Conservation (phyloP, 2,329 filamentous ascomycete species). For the Trichoderma endophyticum region DNA sequence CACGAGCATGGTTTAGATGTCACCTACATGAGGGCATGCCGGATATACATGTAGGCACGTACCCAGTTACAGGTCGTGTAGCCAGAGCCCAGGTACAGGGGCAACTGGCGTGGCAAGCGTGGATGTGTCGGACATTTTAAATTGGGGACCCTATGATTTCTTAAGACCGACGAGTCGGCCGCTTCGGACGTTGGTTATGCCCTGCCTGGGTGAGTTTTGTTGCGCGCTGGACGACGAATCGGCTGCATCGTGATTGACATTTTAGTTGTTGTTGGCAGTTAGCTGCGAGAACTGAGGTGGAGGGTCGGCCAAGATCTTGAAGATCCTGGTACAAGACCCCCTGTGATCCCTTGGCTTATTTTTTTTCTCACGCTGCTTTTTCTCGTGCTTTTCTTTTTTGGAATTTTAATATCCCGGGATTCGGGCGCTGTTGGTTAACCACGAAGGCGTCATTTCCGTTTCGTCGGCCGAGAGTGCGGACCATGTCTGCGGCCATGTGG, state of each 20-base stretch:
- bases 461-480: background rate
- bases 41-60: background rate
- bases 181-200: background rate
- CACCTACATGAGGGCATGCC: background rate
- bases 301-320: slow-evolving; percentile 9
- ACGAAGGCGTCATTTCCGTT: background rate
- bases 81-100: background rate
- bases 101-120: background rate
- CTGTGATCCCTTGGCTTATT: background rate
- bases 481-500: background rate
- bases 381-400: background rate
- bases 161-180: slow-evolving; percentile 9
- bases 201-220: background rate
- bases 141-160: background rate
- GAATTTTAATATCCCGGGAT: background rate
- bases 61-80: background rate
- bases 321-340: slow-evolving; percentile 3
- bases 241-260: background rate
- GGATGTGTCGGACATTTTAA: slow-evolving; percentile 9
- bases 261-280: background rate
- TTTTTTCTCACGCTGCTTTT: background rate
- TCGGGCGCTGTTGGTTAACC: background rate
- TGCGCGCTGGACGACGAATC: background rate
- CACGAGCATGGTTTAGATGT: slow-evolving; percentile 3
- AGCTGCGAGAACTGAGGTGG: background rate